These are phyloP conservation scores for Rauvolfia tetraphylla DNA, from an alignment of 257 asterid genomes.

Conservation along the genomic window DNA sequence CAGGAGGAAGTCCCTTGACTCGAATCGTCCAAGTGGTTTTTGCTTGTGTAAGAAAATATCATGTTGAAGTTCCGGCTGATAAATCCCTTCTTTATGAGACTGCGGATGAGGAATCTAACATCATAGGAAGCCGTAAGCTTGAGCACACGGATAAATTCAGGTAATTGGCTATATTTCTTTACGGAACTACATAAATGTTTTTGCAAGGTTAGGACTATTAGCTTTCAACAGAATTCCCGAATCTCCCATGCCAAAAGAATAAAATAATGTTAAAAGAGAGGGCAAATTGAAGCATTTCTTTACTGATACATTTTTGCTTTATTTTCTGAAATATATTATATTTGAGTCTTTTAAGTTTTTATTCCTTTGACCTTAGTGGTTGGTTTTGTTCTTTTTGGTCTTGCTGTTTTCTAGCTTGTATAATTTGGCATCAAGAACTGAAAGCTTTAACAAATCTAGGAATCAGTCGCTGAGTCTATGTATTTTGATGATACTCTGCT, in stretches of 20 bases:
- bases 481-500: neutral
- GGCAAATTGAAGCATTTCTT: no score
- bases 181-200: no score
- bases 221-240: neutral
- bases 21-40: slow-evolving; percentile 70
- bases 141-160: slow-evolving; percentile 64
- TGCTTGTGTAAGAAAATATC: slow-evolving; percentile 41
- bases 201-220: neutral
- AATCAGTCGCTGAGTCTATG: neutral
- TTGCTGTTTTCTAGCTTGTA: neutral
- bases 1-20: slow-evolving; percentile 88
- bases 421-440: neutral
- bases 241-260: neutral
- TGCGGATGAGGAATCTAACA: slow-evolving; percentile 44
- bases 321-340: no score
- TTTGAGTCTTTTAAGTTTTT: no score
- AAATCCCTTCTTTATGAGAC: slow-evolving; percentile 61
- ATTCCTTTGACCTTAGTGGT: neutral
- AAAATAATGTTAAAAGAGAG: neutral
- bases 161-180: slow-evolving; percentile 23
- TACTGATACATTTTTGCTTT: no score
- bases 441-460: neutral
- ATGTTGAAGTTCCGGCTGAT: slow-evolving; percentile 47
- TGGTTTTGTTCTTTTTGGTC: neutral
- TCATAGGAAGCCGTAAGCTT: slow-evolving; percentile 74